Evolutionary conservation across 2,329 filamentous ascomycete genomes (phyloP).

Genomic region (Colletotrichum lindemuthianum): DNA sequence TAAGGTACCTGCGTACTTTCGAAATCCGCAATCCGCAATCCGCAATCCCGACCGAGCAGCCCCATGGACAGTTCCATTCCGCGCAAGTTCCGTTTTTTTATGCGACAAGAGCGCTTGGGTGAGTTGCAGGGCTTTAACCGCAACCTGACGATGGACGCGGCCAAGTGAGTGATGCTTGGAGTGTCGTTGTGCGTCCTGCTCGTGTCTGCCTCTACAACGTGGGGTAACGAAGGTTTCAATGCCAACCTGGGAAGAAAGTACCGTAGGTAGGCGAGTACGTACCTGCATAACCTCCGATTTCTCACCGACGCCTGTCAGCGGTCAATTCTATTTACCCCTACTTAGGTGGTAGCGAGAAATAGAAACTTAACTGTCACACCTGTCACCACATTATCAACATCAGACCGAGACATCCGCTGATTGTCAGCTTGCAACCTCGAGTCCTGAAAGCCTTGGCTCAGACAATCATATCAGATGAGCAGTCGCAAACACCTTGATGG

Average conservation of each 20-base stretch:
- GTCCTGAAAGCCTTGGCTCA: neutral
- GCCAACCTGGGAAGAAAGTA: neutral
- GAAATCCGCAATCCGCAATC: too few species aligned
- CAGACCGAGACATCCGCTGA: constrained; percentile 19
- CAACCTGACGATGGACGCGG: too few species aligned
- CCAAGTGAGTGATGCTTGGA: too few species aligned
- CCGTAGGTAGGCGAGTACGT: too few species aligned
- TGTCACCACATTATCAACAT: constrained; percentile 14
- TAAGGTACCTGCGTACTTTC: too few species aligned
- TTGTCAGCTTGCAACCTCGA: neutral
- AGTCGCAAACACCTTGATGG: constrained; percentile 24
- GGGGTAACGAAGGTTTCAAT: neutral
- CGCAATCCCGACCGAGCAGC: too few species aligned
- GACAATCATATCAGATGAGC: constrained; percentile 15
- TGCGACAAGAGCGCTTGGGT: too few species aligned
- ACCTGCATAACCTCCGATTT: neutral
- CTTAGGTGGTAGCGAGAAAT: neutral
- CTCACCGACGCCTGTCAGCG: constrained; percentile 3
- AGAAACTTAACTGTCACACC: constrained; percentile 2
- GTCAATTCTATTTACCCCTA: neutral
- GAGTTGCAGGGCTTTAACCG: too few species aligned
- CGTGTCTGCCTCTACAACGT: neutral
- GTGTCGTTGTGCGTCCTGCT: too few species aligned
- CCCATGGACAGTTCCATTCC: neutral
- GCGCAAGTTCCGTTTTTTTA: too few species aligned